These are phyloP conservation scores for Colletotrichum limetticola DNA, from an alignment of 2,329 filamentous ascomycete genomes.

Conservation along the genomic window DNA sequence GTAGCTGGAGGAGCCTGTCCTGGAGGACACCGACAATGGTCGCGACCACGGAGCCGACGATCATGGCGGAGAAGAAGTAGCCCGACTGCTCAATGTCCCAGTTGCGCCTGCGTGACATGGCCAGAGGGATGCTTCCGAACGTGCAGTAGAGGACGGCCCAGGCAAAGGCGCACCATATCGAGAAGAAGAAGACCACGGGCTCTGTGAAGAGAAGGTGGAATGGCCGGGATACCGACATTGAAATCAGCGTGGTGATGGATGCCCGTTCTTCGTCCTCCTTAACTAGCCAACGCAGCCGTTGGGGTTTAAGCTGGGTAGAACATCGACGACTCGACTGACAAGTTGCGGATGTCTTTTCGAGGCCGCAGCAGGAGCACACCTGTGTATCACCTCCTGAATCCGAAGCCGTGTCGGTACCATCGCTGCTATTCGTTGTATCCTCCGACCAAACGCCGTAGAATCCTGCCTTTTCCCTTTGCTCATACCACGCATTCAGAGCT, in stretches of 20 bases:
- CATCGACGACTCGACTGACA: slow-evolving; percentile 11
- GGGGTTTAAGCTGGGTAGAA: slow-evolving; percentile 3
- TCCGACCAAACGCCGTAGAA: slow-evolving; percentile 58
- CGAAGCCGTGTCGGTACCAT: slow-evolving; percentile 6
- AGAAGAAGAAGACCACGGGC: slow-evolving; percentile 86
- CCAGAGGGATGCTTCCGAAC: slow-evolving; percentile 82
- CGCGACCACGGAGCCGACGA: slow-evolving; percentile 72
- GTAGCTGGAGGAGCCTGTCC: slow-evolving; percentile 69
- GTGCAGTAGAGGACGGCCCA: slow-evolving; percentile 92
- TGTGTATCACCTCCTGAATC: slow-evolving; percentile 18
- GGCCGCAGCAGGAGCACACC: neutral
- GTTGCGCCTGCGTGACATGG: slow-evolving; percentile 75
- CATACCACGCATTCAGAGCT: slow-evolving; percentile 82
- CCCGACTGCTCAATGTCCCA: slow-evolving; percentile 75
- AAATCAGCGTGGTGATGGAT: slow-evolving; percentile 75
- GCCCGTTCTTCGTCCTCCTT: slow-evolving; percentile 81
- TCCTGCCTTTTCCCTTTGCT: slow-evolving; percentile 74
- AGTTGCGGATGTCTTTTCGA: slow-evolving; percentile 7
- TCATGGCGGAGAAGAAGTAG: slow-evolving; percentile 73
- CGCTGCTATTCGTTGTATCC: slow-evolving; percentile 24
- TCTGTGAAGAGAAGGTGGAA: slow-evolving; percentile 83
- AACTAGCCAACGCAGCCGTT: slow-evolving; percentile 81
- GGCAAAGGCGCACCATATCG: slow-evolving; percentile 87
- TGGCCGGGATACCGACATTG: slow-evolving; percentile 78
- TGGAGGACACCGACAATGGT: slow-evolving; percentile 78